Percentiles rank a stretch among this genome's conserved stretches.
phyloP scores from a whole-genome alignment of 2,329 filamentous ascomycete genomes.

The Xylariaceae sp. region DNA sequence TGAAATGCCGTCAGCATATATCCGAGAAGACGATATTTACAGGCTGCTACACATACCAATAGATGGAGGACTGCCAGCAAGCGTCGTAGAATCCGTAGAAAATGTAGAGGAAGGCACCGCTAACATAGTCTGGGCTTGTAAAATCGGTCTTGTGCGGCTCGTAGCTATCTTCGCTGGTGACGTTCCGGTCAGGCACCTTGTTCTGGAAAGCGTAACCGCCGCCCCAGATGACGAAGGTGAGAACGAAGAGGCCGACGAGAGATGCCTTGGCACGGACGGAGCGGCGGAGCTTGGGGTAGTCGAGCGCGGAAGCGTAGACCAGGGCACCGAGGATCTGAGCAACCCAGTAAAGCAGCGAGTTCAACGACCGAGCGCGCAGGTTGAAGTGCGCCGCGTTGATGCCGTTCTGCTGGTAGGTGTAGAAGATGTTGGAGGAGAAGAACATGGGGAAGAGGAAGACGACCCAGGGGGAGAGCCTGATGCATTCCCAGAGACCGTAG shows the following conservation, averaged over 20 bases:
- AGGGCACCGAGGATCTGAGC: conserved; percentile 68
- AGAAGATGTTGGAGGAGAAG: conserved; percentile 74
- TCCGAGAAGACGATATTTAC: too few relatives aligned
- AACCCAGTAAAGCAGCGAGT: conserved; percentile 65
- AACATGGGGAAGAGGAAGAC: conserved; percentile 73
- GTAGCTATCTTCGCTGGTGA: conserved; percentile 15
- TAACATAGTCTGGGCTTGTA: conserved; percentile 54
- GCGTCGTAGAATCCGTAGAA: conserved; percentile 54
- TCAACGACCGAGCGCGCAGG: conserved; percentile 64
- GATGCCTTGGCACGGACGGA: conserved; percentile 57
- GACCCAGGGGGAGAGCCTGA: conserved; percentile 61
- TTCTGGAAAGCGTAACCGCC: conserved; percentile 68
- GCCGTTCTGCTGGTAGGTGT: conserved; percentile 70
- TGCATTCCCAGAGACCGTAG: conserved; percentile 59
- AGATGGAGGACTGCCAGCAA: conserved; percentile 82
- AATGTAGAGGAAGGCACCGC: conserved; percentile 69
- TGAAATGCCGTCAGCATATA: conserved; percentile 27
- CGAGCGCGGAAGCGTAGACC: conserved; percentile 60
- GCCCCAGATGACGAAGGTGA: conserved; percentile 68
- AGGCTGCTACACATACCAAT: conserved; percentile 88
- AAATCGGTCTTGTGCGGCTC: conserved; percentile 43
- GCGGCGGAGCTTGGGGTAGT: conserved; percentile 51
- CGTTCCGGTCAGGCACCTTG: conserved; percentile 42
- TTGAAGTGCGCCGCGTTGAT: conserved; percentile 67
- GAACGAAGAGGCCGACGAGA: conserved; percentile 51